Evolutionary conservation across 805 yeast genomes (phyloP).

Genomic region (Jamesozyma jinghongensis): DNA sequence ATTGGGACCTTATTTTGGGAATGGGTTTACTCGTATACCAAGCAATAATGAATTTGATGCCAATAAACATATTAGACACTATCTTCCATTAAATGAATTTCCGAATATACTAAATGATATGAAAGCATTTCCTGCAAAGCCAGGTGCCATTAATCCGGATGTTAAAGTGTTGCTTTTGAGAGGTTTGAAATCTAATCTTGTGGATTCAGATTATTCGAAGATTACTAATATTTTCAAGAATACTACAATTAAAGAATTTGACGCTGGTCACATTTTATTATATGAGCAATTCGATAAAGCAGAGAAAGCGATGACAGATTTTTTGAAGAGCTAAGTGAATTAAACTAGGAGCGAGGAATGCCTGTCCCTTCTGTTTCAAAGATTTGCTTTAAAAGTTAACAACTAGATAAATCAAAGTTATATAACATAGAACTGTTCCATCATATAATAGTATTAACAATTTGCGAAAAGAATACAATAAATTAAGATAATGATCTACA

Average conservation of each 20-base stretch:
- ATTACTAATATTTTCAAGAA: constrained; percentile 21
- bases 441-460: too few relatives aligned
- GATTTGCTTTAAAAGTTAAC: too few relatives aligned
- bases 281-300: constrained; percentile 21
- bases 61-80: constrained; percentile 13
- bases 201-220: constrained; percentile 26
- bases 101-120: constrained; percentile 19
- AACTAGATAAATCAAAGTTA: too few relatives aligned
- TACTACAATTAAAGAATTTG: constrained; percentile 17
- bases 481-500: too few relatives aligned
- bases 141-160: constrained; percentile 9
- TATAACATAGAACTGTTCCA: too few relatives aligned
- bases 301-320: constrained; percentile 11
- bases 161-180: constrained; percentile 36
- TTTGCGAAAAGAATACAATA: too few relatives aligned
- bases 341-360: too few relatives aligned
- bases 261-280: constrained; percentile 26
- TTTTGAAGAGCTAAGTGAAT: constrained; percentile 10
- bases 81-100: constrained; percentile 19
- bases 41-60: constrained; percentile 9
- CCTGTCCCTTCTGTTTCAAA: too few relatives aligned
- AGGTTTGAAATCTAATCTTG: constrained; percentile 36
- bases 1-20: constrained; percentile 24
- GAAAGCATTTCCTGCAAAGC: constrained; percentile 18
- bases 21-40: constrained; percentile 21